A percentile compares a stretch with the other conserved stretches of the same genome.
These are phyloP conservation scores for Tylopilus balloui DNA, from an alignment of 768 basidiomycete genomes.

Conservation along the genomic window DNA sequence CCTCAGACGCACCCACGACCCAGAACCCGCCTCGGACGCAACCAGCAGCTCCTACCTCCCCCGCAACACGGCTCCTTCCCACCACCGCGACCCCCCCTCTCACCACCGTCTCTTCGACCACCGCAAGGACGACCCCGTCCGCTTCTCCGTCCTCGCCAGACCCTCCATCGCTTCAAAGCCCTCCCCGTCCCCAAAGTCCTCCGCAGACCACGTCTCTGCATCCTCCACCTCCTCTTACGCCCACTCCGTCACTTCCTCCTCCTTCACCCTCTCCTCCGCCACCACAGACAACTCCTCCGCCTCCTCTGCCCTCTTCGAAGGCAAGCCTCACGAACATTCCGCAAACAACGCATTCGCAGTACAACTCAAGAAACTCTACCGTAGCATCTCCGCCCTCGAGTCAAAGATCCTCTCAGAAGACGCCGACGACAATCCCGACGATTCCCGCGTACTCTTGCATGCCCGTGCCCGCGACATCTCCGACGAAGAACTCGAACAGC, in stretches of 20 bases:
- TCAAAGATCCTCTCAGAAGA: constrained; percentile 64
- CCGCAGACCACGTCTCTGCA: constrained; percentile 68
- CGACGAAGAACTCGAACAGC: constrained; percentile 61
- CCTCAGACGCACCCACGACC: constrained; percentile 56
- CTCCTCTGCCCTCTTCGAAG: constrained; percentile 66
- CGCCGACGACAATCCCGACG: constrained; percentile 47
- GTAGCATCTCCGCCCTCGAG: constrained; percentile 77
- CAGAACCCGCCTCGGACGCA: constrained; percentile 59
- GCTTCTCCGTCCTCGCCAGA: constrained; percentile 66
- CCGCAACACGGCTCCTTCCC: constrained; percentile 27
- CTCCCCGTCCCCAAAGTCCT: constrained; percentile 53
- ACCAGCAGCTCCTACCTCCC: constrained; percentile 46
- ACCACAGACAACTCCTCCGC: constrained; percentile 74
- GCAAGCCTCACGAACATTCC: constrained; percentile 47
- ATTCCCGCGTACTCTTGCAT: constrained; percentile 34
- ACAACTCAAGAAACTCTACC: constrained; percentile 80
- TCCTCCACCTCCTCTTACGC: constrained; percentile 75
- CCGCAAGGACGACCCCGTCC: constrained; percentile 84
- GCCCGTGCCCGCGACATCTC: constrained; percentile 29
- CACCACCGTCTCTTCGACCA: constrained; percentile 79
- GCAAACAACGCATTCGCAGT: constrained; percentile 64
- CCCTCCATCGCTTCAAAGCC: constrained; percentile 40
- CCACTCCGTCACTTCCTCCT: constrained; percentile 61
- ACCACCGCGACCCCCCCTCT: constrained; percentile 29
- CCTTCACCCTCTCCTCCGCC: constrained; percentile 67